Evolutionary conservation across 2,329 filamentous ascomycete genomes (phyloP), one percentile per base, ranked within the genome.

Genomic region (Aspergillus sp.): DNA sequence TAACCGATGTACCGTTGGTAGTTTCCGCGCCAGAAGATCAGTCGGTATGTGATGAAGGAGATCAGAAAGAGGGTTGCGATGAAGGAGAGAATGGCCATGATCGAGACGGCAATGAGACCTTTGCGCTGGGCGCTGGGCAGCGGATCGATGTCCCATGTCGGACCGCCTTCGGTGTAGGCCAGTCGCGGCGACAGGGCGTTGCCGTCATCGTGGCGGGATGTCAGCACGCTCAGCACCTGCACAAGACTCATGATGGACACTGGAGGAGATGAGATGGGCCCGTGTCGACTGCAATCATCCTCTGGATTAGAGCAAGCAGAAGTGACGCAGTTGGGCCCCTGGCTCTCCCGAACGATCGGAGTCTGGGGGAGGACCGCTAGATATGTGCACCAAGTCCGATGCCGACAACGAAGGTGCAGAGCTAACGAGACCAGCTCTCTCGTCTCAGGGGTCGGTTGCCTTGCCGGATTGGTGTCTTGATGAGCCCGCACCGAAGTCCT

Each of bases 1-100:
- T 80, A 77, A 54, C 78, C 77, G 49, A 81, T 78, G 53, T 78
- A 78, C 55, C 76, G 68, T 36, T 70, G 64, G 59, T 79, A 78
- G 54, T 74, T 74, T 49, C 68, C 71, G 44, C 74, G 70, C 78
- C 78, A 81, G 54, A 76, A 76, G 29, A 81, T 60, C n/a, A 81
- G 64, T 20, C 78, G 76, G 56, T 78, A 76, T 9, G 78, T 79
- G 55, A 81, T 76, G 65, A 80, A 80, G 10, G 55, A 53, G 5
- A 81, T 70, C 4, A 81, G 68, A 2, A 56, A 50, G 2, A 71
- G 63, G 3, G 77, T 76, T 21, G 77, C 73, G 41, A 79, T 45
- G 25, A 78, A 64, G 2, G 79, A 81, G 29, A 80, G 60, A 44
- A 77, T 66, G 25, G 78, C 76, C 59, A 78, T 76, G 21, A 78